Conservation (phyloP, 805 yeast species). For the Spathaspora arborariae region DNA sequence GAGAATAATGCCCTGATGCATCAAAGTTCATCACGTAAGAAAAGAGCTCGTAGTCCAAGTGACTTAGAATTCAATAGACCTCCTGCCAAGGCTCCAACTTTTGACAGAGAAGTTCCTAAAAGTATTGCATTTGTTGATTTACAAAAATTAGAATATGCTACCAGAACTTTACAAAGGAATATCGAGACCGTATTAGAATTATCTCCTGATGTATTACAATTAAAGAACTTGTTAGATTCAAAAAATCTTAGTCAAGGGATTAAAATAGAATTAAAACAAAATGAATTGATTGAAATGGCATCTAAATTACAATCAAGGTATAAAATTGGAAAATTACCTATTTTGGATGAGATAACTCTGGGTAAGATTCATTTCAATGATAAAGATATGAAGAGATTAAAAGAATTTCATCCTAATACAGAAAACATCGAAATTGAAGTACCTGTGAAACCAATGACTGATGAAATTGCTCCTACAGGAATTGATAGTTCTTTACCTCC, state of each 20-base stretch:
- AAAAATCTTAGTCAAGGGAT: slow-evolving; percentile 40
- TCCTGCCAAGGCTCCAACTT: slow-evolving; percentile 4
- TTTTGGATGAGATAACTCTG: slow-evolving; percentile 53
- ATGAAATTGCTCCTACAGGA: slow-evolving; percentile 11
- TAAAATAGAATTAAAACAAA: slow-evolving; percentile 47
- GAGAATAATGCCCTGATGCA: neutral
- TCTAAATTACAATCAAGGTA: slow-evolving; percentile 55
- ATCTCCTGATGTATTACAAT: slow-evolving; percentile 52
- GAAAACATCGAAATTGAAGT: slow-evolving; percentile 5
- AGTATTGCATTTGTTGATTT: slow-evolving; percentile 33
- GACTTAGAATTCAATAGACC: neutral
- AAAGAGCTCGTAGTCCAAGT: neutral
- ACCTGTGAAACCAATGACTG: slow-evolving; percentile 2
- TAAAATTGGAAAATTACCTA: slow-evolving; percentile 41
- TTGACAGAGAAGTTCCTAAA: slow-evolving; percentile 6
- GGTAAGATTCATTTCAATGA: slow-evolving; percentile 28
- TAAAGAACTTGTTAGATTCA: slow-evolving; percentile 26
- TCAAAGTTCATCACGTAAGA: neutral
- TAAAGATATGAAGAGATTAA: slow-evolving; percentile 11
- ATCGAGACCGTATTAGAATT: slow-evolving; percentile 47
- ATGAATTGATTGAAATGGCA: slow-evolving; percentile 56
- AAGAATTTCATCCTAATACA: neutral
- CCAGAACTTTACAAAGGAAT: slow-evolving; percentile 45
- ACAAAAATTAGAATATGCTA: slow-evolving; percentile 37
- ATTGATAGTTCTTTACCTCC: slow-evolving; percentile 41